Evolutionary conservation across 768 basidiomycete genomes (phyloP).

Genomic region (Psilocybe subaeruginosa): DNA sequence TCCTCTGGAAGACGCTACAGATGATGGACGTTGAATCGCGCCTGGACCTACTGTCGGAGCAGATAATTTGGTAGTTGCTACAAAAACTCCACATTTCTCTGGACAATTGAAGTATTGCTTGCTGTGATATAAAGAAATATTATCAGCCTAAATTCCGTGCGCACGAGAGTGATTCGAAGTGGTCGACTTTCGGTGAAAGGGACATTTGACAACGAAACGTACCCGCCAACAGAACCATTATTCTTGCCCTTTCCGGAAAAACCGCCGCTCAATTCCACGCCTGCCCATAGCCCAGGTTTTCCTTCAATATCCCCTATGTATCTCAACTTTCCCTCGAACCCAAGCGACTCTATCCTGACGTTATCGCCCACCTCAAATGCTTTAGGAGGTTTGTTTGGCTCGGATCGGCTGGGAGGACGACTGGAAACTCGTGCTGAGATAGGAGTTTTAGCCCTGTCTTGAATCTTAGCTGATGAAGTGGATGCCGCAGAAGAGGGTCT

Average conservation of each 20-base stretch:
- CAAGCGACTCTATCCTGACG: conserved; percentile 86
- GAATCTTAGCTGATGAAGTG: conserved; percentile 39
- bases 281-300: conserved; percentile 91
- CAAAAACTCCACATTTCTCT: conserved; percentile 89
- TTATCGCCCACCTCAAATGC: conserved; percentile 75
- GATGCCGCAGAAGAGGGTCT: conserved; percentile 66
- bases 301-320: conserved; percentile 88
- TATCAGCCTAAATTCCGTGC: background rate
- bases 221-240: conserved; percentile 89
- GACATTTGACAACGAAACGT: conserved; percentile 35
- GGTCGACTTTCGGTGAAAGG: background rate
- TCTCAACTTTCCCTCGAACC: conserved; percentile 81
- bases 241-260: conserved; percentile 95
- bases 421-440: conserved; percentile 35
- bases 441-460: conserved; percentile 57
- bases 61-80: conserved; percentile 81
- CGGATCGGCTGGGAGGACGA: conserved; percentile 71
- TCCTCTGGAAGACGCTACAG: conserved; percentile 74
- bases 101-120: conserved; percentile 86
- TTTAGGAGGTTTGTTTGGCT: conserved; percentile 51
- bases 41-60: conserved; percentile 66
- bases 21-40: conserved; percentile 63
- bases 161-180: background rate
- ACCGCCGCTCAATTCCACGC: conserved; percentile 86
- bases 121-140: conserved; percentile 38